Percentiles rank a stretch among this genome's conserved stretches.
Conservation (phyloP, 163 green algal genomes). For the Scenedesmus sp. region DNA sequence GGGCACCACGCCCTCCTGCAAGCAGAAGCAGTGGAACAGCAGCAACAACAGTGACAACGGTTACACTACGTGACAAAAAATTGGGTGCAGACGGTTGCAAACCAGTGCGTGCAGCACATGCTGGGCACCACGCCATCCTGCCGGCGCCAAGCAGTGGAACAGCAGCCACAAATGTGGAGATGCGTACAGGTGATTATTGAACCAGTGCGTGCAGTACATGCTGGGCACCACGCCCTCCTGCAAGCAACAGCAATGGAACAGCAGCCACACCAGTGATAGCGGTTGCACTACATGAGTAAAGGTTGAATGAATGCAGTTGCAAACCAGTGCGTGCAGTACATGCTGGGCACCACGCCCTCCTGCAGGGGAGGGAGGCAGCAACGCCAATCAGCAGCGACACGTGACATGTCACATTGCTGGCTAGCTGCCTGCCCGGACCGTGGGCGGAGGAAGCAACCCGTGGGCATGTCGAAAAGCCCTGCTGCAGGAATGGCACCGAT, state of each 20-base stretch:
- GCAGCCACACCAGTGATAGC: background rate
- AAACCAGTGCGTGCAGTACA: background rate
- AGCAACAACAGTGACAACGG: background rate
- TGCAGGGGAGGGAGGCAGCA: background rate
- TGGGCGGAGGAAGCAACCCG: too few relatives aligned
- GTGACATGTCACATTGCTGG: too few relatives aligned
- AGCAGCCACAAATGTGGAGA: background rate
- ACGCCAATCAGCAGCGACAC: too few relatives aligned
- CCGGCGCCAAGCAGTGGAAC: background rate
- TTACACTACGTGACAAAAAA: too few relatives aligned
- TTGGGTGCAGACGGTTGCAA: background rate
- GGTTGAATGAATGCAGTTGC: background rate
- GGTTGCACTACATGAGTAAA: too few relatives aligned
- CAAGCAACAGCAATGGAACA: background rate
- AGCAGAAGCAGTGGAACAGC: background rate
- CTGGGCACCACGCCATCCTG: background rate
- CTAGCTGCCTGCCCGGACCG: too few relatives aligned
- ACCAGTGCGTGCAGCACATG: background rate
- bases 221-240: slow-evolving; percentile 71
- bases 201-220: slow-evolving; percentile 70
- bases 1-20: slow-evolving; percentile 70
- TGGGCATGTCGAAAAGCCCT: too few relatives aligned
- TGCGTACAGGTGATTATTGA: background rate
- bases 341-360: background rate
- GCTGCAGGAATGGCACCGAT: too few relatives aligned